A percentile compares a stretch with the other conserved stretches of the same genome.
phyloP scores from a whole-genome alignment of 352 stramenopile genomes.

The Pythium rishiriense region DNA sequence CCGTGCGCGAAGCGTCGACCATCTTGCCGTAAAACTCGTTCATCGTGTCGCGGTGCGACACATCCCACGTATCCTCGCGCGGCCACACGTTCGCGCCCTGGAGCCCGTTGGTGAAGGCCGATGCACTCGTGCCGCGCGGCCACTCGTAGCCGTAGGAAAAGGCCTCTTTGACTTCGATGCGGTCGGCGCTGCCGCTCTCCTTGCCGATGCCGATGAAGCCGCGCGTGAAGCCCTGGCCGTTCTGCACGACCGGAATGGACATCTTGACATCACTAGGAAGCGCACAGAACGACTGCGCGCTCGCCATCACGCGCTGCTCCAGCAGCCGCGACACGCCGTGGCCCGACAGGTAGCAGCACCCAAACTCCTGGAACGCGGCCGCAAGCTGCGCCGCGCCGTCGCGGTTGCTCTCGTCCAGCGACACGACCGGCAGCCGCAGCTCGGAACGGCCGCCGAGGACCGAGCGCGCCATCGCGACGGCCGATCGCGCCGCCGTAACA shows the following conservation, averaged over 20 bases:
- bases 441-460: conserved; percentile 3
- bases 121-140: conserved; percentile 16
- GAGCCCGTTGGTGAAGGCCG: conserved; percentile 53
- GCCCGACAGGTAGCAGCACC: conserved; percentile 72
- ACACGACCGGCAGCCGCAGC: conserved; percentile 42
- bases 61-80: conserved; percentile 29
- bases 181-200: conserved; percentile 75
- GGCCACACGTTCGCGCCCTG: conserved; percentile 79
- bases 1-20: conserved; percentile 44
- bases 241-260: conserved; percentile 59
- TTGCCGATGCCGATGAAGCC: conserved; percentile 79
- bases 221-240: conserved; percentile 72
- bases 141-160: conserved; percentile 86
- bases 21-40: conserved; percentile 66
- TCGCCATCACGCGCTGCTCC: conserved; percentile 52
- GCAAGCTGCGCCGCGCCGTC: conserved; percentile 44
- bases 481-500: no score
- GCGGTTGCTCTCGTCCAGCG: conserved; percentile 45
- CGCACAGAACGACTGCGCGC: conserved; percentile 57
- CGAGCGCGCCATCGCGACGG: not conserved
- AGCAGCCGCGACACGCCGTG: conserved; percentile 57
- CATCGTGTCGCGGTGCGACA: conserved; percentile 39
- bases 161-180: conserved; percentile 80
- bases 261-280: conserved; percentile 50
- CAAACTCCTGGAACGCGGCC: conserved; percentile 62